Evolutionary conservation across 345 rosid species (phyloP).

Genomic region (Erodium maritimum): DNA sequence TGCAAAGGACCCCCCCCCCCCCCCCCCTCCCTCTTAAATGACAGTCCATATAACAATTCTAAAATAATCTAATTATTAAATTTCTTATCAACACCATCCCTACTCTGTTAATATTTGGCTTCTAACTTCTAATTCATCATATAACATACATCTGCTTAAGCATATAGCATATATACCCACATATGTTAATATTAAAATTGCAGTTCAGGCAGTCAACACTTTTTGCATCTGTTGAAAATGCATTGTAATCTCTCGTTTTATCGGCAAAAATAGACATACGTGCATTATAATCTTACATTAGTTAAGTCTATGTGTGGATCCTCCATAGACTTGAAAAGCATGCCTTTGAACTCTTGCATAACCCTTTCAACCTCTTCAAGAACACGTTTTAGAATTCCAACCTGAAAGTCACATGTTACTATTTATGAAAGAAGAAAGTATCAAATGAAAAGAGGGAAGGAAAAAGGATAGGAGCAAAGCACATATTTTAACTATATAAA

Average conservation of each 20-base stretch:
- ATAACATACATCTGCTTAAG: not conserved
- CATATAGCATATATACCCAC: no score
- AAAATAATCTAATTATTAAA: no score
- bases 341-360: slow-evolving; percentile 92
- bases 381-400: slow-evolving; percentile 84
- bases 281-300: slow-evolving; percentile 38
- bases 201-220: not conserved
- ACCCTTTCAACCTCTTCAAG: slow-evolving; percentile 98
- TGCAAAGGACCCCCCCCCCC: no score
- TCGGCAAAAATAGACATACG: no score
- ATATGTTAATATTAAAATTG: not conserved
- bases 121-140: not conserved
- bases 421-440: not conserved
- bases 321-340: slow-evolving; percentile 88
- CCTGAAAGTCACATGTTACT: slow-evolving; percentile 34
- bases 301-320: slow-evolving; percentile 87
- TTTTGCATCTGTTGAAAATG: not conserved
- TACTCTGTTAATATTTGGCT: not conserved
- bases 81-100: not conserved
- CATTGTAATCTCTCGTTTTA: slow-evolving; percentile 24
- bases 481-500: no score
- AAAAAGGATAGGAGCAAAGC: no score
- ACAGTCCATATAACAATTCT: no score
- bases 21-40: no score
- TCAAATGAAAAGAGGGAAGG: no score